These are phyloP conservation scores for Poa annua DNA, from an alignment of 176 grass and related monocot species.

Conservation along the genomic window DNA sequence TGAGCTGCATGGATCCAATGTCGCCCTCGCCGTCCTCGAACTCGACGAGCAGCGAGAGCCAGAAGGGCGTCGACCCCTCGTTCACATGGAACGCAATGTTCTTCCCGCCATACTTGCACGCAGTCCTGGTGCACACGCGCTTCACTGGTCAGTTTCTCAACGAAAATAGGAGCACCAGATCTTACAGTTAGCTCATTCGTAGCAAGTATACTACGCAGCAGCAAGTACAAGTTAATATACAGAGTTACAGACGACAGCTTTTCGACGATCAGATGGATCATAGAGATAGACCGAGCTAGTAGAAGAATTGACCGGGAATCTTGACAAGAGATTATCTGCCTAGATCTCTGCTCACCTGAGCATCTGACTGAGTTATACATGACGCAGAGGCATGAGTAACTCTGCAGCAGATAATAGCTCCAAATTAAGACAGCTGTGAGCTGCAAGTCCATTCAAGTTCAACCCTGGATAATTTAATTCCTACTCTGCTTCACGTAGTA, in stretches of 20 bases:
- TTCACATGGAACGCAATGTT: conserved; percentile 93
- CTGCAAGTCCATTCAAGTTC: conserved; percentile 6
- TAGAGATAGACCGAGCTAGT: neutral
- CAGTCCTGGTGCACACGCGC: conserved; percentile 53
- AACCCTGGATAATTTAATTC: conserved; percentile 30
- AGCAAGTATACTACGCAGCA: no score
- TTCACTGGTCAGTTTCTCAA: no score
- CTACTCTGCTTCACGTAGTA: neutral
- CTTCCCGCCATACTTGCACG: conserved; percentile 86
- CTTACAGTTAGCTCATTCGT: no score
- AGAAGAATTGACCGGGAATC: conserved; percentile 12
- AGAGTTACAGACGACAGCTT: neutral
- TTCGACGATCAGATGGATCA: neutral
- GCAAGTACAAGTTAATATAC: neutral
- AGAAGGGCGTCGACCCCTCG: conserved; percentile 88
- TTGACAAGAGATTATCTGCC: conserved; percentile 38
- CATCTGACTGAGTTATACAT: conserved; percentile 8
- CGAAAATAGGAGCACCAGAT: no score
- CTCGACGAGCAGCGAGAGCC: conserved; percentile 93
- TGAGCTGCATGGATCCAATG: conserved; percentile 93
- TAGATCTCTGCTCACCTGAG: neutral
- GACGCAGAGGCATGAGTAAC: conserved; percentile 29
- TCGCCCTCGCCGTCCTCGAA: conserved; percentile 95
- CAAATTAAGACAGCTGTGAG: conserved; percentile 32
- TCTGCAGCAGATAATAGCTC: conserved; percentile 30